Percentiles rank a stretch among this genome's conserved stretches.
Evolutionary conservation across 2,329 filamentous ascomycete genomes (phyloP).

Genomic region (Rhynchosporium secalis): DNA sequence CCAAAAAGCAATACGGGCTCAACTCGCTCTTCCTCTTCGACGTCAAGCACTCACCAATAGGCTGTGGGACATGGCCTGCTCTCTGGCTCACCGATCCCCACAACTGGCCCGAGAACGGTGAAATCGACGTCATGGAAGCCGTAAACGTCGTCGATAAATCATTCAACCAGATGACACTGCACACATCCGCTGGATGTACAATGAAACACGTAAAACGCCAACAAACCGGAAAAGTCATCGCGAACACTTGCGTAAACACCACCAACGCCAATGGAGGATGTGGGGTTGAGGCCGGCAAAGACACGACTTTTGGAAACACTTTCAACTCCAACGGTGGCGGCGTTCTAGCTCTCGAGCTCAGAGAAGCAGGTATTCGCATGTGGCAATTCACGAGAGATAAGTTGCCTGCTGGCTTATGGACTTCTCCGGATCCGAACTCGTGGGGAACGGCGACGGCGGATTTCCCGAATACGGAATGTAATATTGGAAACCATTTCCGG

Average conservation of each 20-base stretch:
- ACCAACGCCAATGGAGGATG: constrained; percentile 46
- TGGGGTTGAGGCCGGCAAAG: constrained; percentile 44
- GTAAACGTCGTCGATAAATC: constrained; percentile 46
- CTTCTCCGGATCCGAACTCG: constrained; percentile 44
- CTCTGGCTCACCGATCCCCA: constrained; percentile 63
- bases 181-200: constrained; percentile 48
- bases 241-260: constrained; percentile 47
- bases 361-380: constrained; percentile 47
- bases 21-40: constrained; percentile 59
- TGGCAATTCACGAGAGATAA: constrained; percentile 51
- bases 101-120: constrained; percentile 62
- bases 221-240: constrained; percentile 51
- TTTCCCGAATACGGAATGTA: constrained; percentile 58
- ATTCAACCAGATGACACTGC: constrained; percentile 48
- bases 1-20: constrained; percentile 53
- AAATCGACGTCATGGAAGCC: constrained; percentile 56
- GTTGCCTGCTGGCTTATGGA: constrained; percentile 48
- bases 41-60: constrained; percentile 58
- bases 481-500: constrained; percentile 69
- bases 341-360: constrained; percentile 51
- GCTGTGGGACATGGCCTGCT: constrained; percentile 54
- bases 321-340: constrained; percentile 54
- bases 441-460: constrained; percentile 50
- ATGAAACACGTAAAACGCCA: constrained; percentile 43
- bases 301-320: constrained; percentile 48